Evolutionary conservation across 257 asterid genomes (phyloP), one percentile per base, ranked within the genome.

Genomic region (Solanum rostratum): DNA sequence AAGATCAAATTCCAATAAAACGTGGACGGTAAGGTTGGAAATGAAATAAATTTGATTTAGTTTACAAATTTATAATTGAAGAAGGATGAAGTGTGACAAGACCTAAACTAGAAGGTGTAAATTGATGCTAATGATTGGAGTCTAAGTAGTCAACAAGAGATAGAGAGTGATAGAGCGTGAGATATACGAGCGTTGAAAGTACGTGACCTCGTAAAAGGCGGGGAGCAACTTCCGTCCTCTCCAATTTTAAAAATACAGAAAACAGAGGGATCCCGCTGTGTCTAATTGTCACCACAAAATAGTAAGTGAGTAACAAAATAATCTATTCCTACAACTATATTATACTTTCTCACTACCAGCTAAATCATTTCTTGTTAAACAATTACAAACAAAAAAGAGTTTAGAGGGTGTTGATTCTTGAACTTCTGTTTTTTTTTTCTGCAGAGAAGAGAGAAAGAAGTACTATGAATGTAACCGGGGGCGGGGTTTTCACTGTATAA

Each of bases 131-230:
- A 76, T 76, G 62, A 76, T 76, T 49, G 62, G 60, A 49, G n/a
- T n/a, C n/a, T n/a, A n/a, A n/a, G n/a, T n/a, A 46, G 60, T 6
- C 41, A 49, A 27, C 37, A 16, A 76, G 10, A 76, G 43, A 73
- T 6, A 50, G 81, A 16, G 16, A 49, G 53, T 33, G 5, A 33
- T 33, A 0, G 39, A 5, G 2, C 60, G 82, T 76, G 45, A 76
- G 0, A 16, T 27, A 50, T 0, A 76, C 63, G 18, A 27, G 46
- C 46, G 2, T 9, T 16, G 1, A 46, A 81, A 60, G 43, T 22
- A 83, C 86, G 90, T 54, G 88, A 86, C 88, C 84, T 88, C 91
- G 90, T 71, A 84, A 91, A 87, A 15, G 90, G 91, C 88, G 89
- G 91, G 90, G 87, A 86, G 82, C 90, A 83, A 84, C 85, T 52